Evolutionary conservation across 768 basidiomycete species (phyloP), one percentile per base, ranked within the genome.

Genomic region (Lactifluus volemus): DNA sequence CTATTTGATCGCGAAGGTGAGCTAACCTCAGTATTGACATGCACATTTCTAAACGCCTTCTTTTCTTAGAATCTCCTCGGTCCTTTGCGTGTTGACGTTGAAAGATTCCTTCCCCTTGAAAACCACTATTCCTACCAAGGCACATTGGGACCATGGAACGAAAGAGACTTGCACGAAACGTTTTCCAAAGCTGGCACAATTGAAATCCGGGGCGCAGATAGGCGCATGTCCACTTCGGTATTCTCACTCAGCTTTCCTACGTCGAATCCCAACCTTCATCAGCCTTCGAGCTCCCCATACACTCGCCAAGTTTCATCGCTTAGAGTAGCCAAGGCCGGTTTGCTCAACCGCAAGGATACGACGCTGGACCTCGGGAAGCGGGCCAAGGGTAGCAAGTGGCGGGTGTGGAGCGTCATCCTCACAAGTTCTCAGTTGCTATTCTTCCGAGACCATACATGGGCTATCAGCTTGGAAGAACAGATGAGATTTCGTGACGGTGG

Each of bases 341-440:
- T 88, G 30, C 77, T 99, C 59, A 83, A 81, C 62, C 80, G 93
- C 59, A 97, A 94, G 73, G 88, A 89, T 59, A 93, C 94, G 64
- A 68, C 83, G 0, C 64, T 82, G 7, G 88, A 89, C 64, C 84
- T 88, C 4, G 89, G 92, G 12, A 90, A 81, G 73, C 92, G 85
- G 67, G 76, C 85, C 0, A 74, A 76, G 49, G 86, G 81, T 68
- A 80, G 92, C 52, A 98, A 94, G 74, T 98, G 97, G 97, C 86
- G 81, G 67, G 74, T 82, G 11, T 95, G 86, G 80, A 86, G 84
- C 63, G 89, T 93, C 9, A 78, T 95, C 53, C 77, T 99, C 58
- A 94, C 93, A 4, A 87, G 84, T 29, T 94, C 92, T 5, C 96
- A 98, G 68, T 77, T 99, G 4, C 79, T 98, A 49, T 88, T 98